Evolutionary conservation across 768 basidiomycete genomes (phyloP).

Genomic region (Psilocybe cubensis): DNA sequence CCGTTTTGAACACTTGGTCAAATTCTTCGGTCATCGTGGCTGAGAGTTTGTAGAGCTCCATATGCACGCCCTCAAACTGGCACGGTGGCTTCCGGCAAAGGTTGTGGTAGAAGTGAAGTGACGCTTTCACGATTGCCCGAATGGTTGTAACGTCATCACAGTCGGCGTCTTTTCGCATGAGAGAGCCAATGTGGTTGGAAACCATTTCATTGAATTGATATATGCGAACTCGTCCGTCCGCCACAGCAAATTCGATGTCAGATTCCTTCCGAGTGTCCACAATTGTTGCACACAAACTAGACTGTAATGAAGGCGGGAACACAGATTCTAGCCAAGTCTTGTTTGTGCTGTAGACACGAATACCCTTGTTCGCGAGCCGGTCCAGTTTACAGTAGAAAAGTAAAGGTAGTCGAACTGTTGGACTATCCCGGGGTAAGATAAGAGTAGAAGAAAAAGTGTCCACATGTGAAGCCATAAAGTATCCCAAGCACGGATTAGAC

Average conservation of each 20-base stretch:
- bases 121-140: neutral
- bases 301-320: conserved; percentile 18
- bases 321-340: conserved; percentile 27
- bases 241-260: neutral
- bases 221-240: neutral
- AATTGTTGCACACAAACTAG: neutral
- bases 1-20: conserved; percentile 20
- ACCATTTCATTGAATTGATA: neutral
- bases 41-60: conserved; percentile 33
- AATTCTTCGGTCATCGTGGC: conserved; percentile 21
- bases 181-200: neutral
- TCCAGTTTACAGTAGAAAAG: conserved; percentile 30
- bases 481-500: conserved; percentile 25
- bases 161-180: neutral
- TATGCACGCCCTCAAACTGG: conserved; percentile 27
- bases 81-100: neutral
- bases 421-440: neutral
- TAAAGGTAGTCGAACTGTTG: conserved; percentile 12
- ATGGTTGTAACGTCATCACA: neutral
- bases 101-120: neutral
- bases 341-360: conserved; percentile 28
- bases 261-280: neutral
- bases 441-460: conserved; percentile 25
- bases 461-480: conserved; percentile 23
- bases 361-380: conserved; percentile 13